A percentile compares a stretch with the other conserved stretches of the same genome.
phyloP scores from a whole-genome alignment of 164 flowering plant species.

The Chimonanthus praecox region DNA sequence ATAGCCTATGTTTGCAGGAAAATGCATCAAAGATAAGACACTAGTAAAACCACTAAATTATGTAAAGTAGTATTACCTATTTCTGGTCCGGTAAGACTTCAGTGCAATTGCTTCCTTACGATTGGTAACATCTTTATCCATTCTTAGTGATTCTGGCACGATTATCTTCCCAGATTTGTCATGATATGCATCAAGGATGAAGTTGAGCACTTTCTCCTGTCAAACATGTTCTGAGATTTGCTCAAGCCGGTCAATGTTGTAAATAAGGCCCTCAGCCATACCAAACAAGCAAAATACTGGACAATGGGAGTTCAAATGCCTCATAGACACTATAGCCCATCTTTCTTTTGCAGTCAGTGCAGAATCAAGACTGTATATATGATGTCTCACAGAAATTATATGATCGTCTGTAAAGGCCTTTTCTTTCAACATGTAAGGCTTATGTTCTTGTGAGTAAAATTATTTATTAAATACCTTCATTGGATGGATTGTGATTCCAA shows the following conservation, averaged over 20 bases:
- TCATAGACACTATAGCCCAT: not conserved
- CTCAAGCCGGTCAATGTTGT: not conserved
- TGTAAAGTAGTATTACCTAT: slow-evolving; percentile 40
- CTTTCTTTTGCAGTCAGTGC: no score
- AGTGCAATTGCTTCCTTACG: slow-evolving; percentile 37
- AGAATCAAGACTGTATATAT: no score
- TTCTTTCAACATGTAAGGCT: no score
- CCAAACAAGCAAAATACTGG: not conserved
- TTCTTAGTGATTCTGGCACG: slow-evolving; percentile 61
- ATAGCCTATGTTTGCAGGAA: slow-evolving; percentile 43
- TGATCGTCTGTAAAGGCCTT: no score
- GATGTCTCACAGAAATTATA: no score
- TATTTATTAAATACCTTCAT: no score
- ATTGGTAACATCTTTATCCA: slow-evolving; percentile 44
- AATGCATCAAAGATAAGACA: not conserved
- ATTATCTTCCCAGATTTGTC: slow-evolving; percentile 35
- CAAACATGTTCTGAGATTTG: slow-evolving; percentile 7
- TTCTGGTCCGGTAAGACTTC: slow-evolving; percentile 58
- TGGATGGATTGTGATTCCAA: no score
- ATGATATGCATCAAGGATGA: slow-evolving; percentile 60
- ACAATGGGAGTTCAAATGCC: not conserved
- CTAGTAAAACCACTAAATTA: not conserved
- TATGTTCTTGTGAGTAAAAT: no score
- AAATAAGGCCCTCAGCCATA: no score
- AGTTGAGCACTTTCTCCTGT: slow-evolving; percentile 69